A percentile compares a stretch with the other conserved stretches of the same genome.
Conservation (phyloP, 495 filamentous ascomycete species). For the Aspergillus olivimuriae region DNA sequence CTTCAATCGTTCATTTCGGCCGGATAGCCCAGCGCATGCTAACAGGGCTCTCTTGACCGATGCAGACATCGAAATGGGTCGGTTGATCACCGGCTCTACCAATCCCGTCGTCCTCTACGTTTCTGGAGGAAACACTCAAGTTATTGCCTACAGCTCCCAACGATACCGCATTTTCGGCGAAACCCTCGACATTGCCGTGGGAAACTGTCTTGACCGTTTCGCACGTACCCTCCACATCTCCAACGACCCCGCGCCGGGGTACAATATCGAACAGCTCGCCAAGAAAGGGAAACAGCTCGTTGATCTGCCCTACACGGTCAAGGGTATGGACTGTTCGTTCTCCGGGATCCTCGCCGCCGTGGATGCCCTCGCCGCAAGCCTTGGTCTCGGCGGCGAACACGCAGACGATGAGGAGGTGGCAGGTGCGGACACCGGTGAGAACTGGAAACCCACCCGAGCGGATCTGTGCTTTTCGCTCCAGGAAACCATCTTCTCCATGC, state of each 20-base stretch:
- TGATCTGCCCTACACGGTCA: conserved; percentile 91
- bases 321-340: conserved; percentile 97
- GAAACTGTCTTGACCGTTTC: conserved; percentile 95
- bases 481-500: conserved; percentile 92
- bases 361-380: conserved; percentile 66
- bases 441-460: conserved; percentile 59
- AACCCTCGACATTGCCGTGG: conserved; percentile 93
- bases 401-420: conserved; percentile 26
- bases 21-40: too few species aligned
- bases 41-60: conserved; percentile 9
- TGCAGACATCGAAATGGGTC: conserved; percentile 90
- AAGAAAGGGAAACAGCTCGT: conserved; percentile 69
- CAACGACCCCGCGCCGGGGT: conserved; percentile 94
- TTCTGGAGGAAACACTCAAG: conserved; percentile 93
- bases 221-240: conserved; percentile 82
- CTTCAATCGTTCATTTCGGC: too few species aligned
- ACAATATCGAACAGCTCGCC: conserved; percentile 96
- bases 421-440: conserved; percentile 21
- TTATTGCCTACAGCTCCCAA: conserved; percentile 91
- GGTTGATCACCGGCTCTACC: conserved; percentile 82
- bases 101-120: conserved; percentile 97
- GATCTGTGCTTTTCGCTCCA: conserved; percentile 93
- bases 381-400: conserved; percentile 39
- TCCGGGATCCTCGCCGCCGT: conserved; percentile 80
- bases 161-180: conserved; percentile 97